Conservation (phyloP, 495 filamentous ascomycete genomes). For the Thozetella sp. region DNA sequence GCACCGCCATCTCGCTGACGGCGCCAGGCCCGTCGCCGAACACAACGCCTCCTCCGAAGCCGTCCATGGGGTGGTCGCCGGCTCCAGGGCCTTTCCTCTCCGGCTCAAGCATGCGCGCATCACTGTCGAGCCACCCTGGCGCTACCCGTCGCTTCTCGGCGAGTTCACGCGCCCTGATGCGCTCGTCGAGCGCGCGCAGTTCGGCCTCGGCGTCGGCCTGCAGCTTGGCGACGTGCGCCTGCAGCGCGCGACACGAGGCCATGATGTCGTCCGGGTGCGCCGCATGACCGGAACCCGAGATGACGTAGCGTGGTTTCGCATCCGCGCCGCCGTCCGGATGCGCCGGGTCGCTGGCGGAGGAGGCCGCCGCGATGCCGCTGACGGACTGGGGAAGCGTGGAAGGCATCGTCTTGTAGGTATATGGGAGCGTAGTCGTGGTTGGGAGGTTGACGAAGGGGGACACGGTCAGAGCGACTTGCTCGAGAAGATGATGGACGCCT, state of each 20-base stretch:
- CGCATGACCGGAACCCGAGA: conserved; percentile 73
- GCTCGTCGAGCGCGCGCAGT: conserved; percentile 71
- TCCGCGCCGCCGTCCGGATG: conserved; percentile 16
- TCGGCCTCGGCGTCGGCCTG: conserved; percentile 62
- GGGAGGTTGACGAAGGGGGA: conserved; percentile 94
- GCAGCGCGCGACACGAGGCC: conserved; percentile 73
- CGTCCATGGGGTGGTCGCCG: background rate
- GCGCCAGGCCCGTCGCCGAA: conserved; percentile 32
- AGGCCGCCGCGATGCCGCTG: conserved; percentile 49
- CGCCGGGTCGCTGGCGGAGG: conserved; percentile 45
- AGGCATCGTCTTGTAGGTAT: conserved; percentile 89
- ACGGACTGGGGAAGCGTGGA: conserved; percentile 81
- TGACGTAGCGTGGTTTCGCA: conserved; percentile 66
- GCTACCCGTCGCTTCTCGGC: conserved; percentile 91
- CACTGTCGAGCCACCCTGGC: conserved; percentile 92
- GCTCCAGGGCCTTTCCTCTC: conserved; percentile 37
- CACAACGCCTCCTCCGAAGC: background rate
- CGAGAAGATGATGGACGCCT: conserved; percentile 86
- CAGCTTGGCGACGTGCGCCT: conserved; percentile 69
- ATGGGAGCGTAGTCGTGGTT: conserved; percentile 86
- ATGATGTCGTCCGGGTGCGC: conserved; percentile 83
- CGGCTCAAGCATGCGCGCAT: conserved; percentile 82
- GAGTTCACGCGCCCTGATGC: conserved; percentile 74
- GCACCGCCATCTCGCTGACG: conserved; percentile 44
- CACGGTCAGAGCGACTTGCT: conserved; percentile 89